These are phyloP conservation scores for Croton laevigatus DNA, from an alignment of 441 rosid genomes.

Conservation along the genomic window DNA sequence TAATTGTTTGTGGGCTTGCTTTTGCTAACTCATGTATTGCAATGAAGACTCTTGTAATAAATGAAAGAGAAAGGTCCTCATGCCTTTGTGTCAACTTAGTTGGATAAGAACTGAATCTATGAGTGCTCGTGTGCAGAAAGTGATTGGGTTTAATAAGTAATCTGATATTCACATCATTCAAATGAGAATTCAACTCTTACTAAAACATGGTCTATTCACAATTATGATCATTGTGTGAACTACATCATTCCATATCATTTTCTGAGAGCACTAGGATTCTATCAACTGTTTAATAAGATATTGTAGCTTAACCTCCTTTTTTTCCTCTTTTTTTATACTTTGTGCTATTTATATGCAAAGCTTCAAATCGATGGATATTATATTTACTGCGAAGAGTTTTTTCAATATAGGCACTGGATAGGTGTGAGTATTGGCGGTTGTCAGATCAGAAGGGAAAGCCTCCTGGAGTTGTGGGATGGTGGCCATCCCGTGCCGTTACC, in stretches of 20 bases:
- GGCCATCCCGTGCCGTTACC: conserved; percentile 99
- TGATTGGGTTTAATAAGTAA: background rate
- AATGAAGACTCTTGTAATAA: background rate
- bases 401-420: conserved; percentile 57
- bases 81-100: background rate
- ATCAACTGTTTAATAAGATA: background rate
- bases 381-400: conserved; percentile 13
- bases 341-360: background rate
- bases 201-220: background rate
- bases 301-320: background rate
- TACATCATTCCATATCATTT: background rate
- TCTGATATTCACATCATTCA: background rate
- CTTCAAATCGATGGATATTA: background rate
- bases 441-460: conserved; percentile 87
- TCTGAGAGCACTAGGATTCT: background rate
- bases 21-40: background rate
- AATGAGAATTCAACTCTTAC: background rate
- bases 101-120: background rate
- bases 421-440: conserved; percentile 92
- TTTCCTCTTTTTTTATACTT: background rate
- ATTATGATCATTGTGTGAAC: background rate
- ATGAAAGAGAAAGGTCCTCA: background rate
- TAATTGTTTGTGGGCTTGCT: background rate
- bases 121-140: background rate
- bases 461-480: conserved; percentile 98